Base-by-base conservation (phyloP, 345 rosid species). In the Citrus sp. region DNA sequence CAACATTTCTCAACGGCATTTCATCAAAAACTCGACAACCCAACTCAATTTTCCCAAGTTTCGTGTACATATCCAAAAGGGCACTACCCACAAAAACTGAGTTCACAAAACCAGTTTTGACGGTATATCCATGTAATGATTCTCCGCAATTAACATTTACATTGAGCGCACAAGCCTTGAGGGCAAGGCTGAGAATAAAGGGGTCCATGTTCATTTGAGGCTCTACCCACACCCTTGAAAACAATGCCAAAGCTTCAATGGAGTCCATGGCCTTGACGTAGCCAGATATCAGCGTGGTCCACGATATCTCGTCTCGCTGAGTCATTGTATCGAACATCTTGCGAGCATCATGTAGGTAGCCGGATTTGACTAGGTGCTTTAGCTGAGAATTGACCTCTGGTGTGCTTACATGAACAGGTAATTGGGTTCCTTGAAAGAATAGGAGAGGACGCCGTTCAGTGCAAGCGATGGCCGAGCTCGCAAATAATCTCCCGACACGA, bases 11-110 rank as follows among this genome's bases (percentile, higher is more conserved):
- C 21, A 63, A 32, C 19, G 90, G 91, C 96, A 95, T 88, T 77
- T 89, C 96, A 55, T 81, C 81, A 49, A 93, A 95, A 30, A 92
- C 86, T 80, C 82, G 79, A 63, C 88, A 88, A 78, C 94, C 90
- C 24, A 78, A 55, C 19, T 87, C 84, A n/a, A 86, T 80, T 62
- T 83, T 83, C 37, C 94, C 93, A 37, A 70, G 9, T 80, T 90
- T 91, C 35, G 81, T 65, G 82, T 95, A 93, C 98, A 92, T 87
- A 75, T 90, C 92, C 65, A 91, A 49, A 72, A 93, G 87, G 24
- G 96, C 77, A 87, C 92, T 87, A 22, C 96, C 95, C 49, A 89
- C 98, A 67, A 83, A 95, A 64, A 92, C 93, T 32, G 92, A 90
- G 81, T 80, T 82, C 30, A 88, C 65, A n/a, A 93, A 81, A 58